These are phyloP conservation scores for Artemisia tridentata DNA, from an alignment of 129 eudicot species.

Conservation along the genomic window DNA sequence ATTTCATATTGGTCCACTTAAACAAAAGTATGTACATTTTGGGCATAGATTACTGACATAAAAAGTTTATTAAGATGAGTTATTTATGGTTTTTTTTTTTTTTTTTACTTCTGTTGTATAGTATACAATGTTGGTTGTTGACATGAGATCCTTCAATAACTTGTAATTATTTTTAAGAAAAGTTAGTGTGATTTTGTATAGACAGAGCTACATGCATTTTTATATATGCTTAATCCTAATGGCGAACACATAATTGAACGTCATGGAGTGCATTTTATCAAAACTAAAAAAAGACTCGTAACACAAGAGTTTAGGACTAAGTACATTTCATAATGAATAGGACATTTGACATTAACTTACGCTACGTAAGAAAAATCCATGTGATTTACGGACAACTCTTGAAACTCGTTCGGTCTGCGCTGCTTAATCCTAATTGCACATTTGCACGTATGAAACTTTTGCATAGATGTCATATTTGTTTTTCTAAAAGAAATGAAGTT, in stretches of 20 bases:
- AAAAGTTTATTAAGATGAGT: no score
- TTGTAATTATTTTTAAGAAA: not conserved
- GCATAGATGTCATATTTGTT: not conserved
- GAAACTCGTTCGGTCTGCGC: no score
- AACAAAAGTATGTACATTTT: not conserved
- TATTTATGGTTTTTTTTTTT: no score
- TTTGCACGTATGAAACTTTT: not conserved
- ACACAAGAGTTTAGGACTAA: no score
- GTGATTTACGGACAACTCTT: no score
- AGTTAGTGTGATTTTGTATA: not conserved
- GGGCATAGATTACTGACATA: not conserved
- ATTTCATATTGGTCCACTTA: constrained; percentile 17
- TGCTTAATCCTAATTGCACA: not conserved
- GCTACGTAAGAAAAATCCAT: no score
- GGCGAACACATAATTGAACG: no score
- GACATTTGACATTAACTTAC: no score
- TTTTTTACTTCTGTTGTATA: not conserved
- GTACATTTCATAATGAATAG: no score
- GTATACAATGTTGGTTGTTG: not conserved
- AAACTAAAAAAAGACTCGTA: no score
- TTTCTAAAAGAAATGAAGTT: not conserved
- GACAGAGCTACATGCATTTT: not conserved
- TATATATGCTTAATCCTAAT: no score
- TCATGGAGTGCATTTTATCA: no score
- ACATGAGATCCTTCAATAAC: not conserved